A percentile compares a stretch with the other conserved stretches of the same genome.
These are phyloP conservation scores for Theobroma grandiflorum DNA, from an alignment of 441 rosid genomes.

Conservation along the genomic window DNA sequence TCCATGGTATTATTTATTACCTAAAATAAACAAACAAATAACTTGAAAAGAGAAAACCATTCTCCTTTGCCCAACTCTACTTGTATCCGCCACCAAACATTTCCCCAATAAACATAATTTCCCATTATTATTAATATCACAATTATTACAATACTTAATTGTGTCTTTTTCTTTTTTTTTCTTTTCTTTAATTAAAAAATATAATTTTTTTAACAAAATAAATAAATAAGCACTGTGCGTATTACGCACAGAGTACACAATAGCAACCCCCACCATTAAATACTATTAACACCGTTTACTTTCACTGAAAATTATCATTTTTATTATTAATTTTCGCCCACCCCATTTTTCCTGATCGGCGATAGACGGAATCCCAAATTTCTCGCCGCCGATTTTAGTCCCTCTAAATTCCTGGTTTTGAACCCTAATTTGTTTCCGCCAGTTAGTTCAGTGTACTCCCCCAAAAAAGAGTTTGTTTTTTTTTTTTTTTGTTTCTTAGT, in stretches of 20 bases:
- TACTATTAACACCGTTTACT: conserved; percentile 83
- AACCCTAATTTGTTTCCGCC: conserved; percentile 31
- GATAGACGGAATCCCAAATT: conserved; percentile 56
- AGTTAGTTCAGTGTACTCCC: conserved; percentile 28
- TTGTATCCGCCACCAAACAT: conserved; percentile 26
- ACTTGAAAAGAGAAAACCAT: not conserved
- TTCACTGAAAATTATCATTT: conserved; percentile 61
- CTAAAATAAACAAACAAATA: conserved; percentile 17
- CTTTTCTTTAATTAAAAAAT: not conserved
- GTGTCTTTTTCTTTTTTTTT: not conserved
- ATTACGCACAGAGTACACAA: conserved; percentile 53
- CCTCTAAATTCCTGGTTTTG: conserved; percentile 38
- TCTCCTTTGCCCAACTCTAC: conserved; percentile 15
- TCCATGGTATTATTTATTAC: conserved; percentile 10
- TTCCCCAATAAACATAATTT: not conserved
- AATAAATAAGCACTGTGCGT: conserved; percentile 33
- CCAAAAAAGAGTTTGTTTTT: not conserved
- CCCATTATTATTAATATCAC: not conserved
- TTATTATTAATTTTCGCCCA: conserved; percentile 45
- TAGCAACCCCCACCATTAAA: conserved; percentile 62
- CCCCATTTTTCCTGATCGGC: conserved; percentile 50
- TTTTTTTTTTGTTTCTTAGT: conserved; percentile 4
- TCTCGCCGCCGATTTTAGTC: conserved; percentile 47
- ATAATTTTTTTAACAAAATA: not conserved
- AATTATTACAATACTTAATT: conserved; percentile 10